A percentile compares a stretch with the other conserved stretches of the same genome.
These are phyloP conservation scores for Cyberlindnera japonica DNA, from an alignment of 805 yeast genomes.

Conservation along the genomic window DNA sequence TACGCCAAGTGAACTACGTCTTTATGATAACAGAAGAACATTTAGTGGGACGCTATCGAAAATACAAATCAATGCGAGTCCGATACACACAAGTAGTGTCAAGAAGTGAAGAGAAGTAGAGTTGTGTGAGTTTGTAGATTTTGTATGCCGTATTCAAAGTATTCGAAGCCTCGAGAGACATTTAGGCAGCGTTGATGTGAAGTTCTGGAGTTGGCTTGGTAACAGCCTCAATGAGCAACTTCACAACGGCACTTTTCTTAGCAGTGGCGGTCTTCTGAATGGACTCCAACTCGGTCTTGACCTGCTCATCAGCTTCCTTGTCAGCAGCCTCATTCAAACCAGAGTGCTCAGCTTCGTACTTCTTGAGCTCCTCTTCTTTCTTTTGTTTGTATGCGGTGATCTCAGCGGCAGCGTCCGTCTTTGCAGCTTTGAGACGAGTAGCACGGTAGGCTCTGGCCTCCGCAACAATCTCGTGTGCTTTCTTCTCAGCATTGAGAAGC, in stretches of 20 bases:
- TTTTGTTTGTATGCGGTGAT: slow-evolving; percentile 79
- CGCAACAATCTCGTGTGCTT: slow-evolving; percentile 93
- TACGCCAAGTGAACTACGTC: too few relatives aligned
- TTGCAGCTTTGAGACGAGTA: slow-evolving; percentile 87
- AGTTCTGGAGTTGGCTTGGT: slow-evolving; percentile 75
- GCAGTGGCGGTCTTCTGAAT: slow-evolving; percentile 61
- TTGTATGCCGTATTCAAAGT: too few relatives aligned
- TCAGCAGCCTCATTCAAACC: slow-evolving; percentile 76
- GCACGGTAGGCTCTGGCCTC: slow-evolving; percentile 91
- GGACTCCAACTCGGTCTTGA: slow-evolving; percentile 64
- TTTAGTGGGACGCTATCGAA: too few relatives aligned
- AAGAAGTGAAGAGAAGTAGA: not conserved
- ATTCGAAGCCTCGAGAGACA: too few relatives aligned
- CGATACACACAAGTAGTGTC: too few relatives aligned
- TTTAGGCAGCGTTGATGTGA: slow-evolving; percentile 64
- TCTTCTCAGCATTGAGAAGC: slow-evolving; percentile 73
- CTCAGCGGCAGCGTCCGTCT: slow-evolving; percentile 87
- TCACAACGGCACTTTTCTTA: slow-evolving; percentile 65
- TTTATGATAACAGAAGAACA: too few relatives aligned
- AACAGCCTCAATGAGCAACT: slow-evolving; percentile 76
- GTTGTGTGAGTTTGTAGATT: too few relatives aligned
- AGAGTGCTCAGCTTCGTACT: slow-evolving; percentile 66
- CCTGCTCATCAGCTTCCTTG: slow-evolving; percentile 71
- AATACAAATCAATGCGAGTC: too few relatives aligned
- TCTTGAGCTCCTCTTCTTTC: slow-evolving; percentile 78